Evolutionary conservation across 352 stramenopile species (phyloP).

Genomic region (Plasmopara viticola): DNA sequence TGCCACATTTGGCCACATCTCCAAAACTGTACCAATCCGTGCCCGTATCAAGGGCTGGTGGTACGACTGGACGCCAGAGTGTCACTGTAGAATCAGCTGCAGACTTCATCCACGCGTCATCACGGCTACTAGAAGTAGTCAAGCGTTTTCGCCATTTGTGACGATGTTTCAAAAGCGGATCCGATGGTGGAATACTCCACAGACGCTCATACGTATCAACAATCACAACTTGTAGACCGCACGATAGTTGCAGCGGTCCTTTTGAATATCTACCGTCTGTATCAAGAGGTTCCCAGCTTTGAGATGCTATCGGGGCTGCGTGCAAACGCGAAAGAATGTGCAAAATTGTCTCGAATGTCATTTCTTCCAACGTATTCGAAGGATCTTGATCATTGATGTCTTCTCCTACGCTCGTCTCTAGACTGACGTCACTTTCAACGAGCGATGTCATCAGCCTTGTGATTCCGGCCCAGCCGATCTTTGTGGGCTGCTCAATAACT

Average conservation of each 20-base stretch:
- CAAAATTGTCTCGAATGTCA: constrained; percentile 72
- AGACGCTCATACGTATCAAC: constrained; percentile 74
- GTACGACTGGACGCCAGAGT: constrained; percentile 63
- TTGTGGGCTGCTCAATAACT: constrained; percentile 8
- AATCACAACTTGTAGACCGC: constrained; percentile 64
- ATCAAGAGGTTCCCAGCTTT: constrained; percentile 47
- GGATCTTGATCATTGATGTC: constrained; percentile 14
- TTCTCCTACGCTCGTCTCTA: constrained; percentile 6
- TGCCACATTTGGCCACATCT: constrained; percentile 61
- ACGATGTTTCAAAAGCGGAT: constrained; percentile 70
- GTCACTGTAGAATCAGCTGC: constrained; percentile 51
- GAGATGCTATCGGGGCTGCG: constrained; percentile 26
- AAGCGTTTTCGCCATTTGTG: constrained; percentile 76
- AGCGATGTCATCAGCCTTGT: constrained; percentile 28
- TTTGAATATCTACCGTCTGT: constrained; percentile 55
- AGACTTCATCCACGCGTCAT: constrained; percentile 36
- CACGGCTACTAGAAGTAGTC: constrained; percentile 1
- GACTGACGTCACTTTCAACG: constrained; percentile 11
- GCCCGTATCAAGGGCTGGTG: constrained; percentile 28
- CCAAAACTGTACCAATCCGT: constrained; percentile 65
- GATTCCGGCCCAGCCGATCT: constrained; percentile 18
- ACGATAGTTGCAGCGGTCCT: constrained; percentile 59
- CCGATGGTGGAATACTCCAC: constrained; percentile 74
- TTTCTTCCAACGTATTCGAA: constrained; percentile 40
- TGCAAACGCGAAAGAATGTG: constrained; percentile 69